Conservation (phyloP, 2,329 filamentous ascomycete species). For the Paraphoma chrysanthemicola region DNA sequence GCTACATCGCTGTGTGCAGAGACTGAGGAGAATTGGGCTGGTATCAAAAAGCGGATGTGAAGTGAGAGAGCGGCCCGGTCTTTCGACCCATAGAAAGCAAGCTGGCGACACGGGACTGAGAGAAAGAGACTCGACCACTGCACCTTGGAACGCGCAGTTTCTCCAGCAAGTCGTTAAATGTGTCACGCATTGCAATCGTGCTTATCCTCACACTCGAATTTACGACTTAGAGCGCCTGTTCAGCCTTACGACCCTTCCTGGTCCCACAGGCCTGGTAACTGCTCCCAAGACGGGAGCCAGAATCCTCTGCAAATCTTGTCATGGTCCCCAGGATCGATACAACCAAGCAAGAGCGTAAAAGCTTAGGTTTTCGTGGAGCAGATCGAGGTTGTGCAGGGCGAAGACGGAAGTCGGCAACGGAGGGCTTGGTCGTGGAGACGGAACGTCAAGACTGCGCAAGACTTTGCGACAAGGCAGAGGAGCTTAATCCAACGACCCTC, state of each 20-base stretch:
- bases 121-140: too few relatives aligned
- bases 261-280: neutral
- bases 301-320: constrained; percentile 1
- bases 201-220: too few relatives aligned
- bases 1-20: too few relatives aligned
- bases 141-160: too few relatives aligned
- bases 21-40: too few relatives aligned
- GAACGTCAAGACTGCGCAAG: constrained; percentile 3
- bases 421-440: constrained; percentile 10
- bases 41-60: too few relatives aligned
- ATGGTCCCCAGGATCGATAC: neutral
- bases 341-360: neutral
- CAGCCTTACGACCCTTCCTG: neutral
- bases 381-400: constrained; percentile 4
- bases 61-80: too few relatives aligned
- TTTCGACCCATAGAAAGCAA: too few relatives aligned
- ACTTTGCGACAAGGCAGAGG: neutral
- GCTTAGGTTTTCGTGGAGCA: neutral
- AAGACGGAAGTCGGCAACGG: constrained; percentile 22
- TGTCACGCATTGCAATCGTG: too few relatives aligned
- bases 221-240: neutral
- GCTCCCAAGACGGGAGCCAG: neutral
- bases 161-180: too few relatives aligned
- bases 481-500: constrained; percentile 20
- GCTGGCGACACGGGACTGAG: too few relatives aligned